phyloP scores from a whole-genome alignment of 495 filamentous ascomycete species.

The Aspergillus olivimuriae region DNA sequence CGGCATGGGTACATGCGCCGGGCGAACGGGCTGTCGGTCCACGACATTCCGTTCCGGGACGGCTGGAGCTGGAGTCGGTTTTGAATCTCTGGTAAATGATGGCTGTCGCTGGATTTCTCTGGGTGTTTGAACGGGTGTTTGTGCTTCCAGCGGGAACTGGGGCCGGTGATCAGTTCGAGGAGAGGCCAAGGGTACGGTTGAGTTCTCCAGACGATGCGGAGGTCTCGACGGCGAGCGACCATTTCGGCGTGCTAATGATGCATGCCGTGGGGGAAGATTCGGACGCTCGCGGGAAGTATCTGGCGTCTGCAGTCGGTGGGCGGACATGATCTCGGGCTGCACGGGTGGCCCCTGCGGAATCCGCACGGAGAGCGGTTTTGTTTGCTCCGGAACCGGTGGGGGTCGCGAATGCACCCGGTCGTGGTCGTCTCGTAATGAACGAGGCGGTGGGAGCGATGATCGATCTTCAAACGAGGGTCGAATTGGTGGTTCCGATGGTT shows the following conservation, averaged over 20 bases:
- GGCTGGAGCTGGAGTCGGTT: slow-evolving; percentile 13
- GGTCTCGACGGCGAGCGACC: slow-evolving; percentile 30
- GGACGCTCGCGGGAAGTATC: slow-evolving; percentile 49
- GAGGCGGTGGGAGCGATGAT: slow-evolving; percentile 15
- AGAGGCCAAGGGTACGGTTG: slow-evolving; percentile 13
- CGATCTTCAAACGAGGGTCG: slow-evolving; percentile 26
- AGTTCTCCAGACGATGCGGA: slow-evolving; percentile 7
- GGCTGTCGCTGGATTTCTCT: slow-evolving; percentile 22
- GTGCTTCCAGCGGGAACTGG: slow-evolving; percentile 6
- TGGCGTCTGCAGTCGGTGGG: slow-evolving; percentile 16
- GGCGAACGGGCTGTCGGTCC: slow-evolving; percentile 3
- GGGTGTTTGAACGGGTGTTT: slow-evolving; percentile 11
- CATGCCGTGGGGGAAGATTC: slow-evolving; percentile 51
- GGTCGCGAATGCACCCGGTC: too few species aligned
- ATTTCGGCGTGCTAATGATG: slow-evolving; percentile 16
- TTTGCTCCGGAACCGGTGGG: slow-evolving; percentile 22
- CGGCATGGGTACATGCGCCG: slow-evolving; percentile 6
- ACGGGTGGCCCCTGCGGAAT: slow-evolving; percentile 23
- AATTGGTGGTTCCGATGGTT: slow-evolving; percentile 16
- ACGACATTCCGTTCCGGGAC: slow-evolving; percentile 18
- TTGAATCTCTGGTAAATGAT: slow-evolving; percentile 26
- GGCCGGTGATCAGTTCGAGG: slow-evolving; percentile 13
- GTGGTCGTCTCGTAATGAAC: too few species aligned
- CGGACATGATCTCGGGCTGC: slow-evolving; percentile 15
- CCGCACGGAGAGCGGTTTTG: slow-evolving; percentile 30